Evolutionary conservation across 2,329 filamentous ascomycete species (phyloP), one percentile per base, ranked within the genome.

Genomic region (Rosellinia necatrix): DNA sequence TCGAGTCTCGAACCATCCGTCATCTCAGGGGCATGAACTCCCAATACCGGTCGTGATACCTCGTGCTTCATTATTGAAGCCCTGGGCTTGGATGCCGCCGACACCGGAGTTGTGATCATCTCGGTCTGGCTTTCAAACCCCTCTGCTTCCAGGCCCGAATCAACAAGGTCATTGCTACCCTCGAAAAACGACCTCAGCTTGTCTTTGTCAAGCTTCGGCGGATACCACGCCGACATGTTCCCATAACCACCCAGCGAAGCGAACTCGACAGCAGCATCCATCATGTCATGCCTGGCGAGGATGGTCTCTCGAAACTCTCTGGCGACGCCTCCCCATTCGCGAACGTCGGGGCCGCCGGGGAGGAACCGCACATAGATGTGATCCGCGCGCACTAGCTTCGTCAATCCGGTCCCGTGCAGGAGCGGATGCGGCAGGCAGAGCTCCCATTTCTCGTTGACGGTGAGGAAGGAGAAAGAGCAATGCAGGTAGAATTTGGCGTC

Each of bases 251-350:
- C 9, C 1, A 15, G 3, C 3, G 15, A 19, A 4, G 21, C 34
- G 25, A 55, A 27, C 17, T 55, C 52, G 9, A 55, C 4, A 21
- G 34, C 46, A 6, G 40, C 15, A 6, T 49, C n/a, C 5, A 7
- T n/a, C 32, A 44, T 19, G 13, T 37, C 22, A 13, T 35, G 10
- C 13, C 29, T 15, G 10, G 51, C 17, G n/a, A 35, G 34, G 17
- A 40, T 6, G 9, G 9, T 5, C 1, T 40, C 15, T 3, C 17
- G 34, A 7, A 49, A 12, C 1, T 15, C 34, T 15, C 13, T 21
- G 24, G 15, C 37, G 19, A 50, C n/a, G 10, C 6, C 7, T 22
- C 21, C 48, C 29, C 29, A 32, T 21, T 21, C 6, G 7, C 13
- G 7, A 30, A 46, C 3, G 3, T 5, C 6, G 12, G 32, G 24